Evolutionary conservation across 768 basidiomycete species (phyloP).

Genomic region (Termitomyces sp.): DNA sequence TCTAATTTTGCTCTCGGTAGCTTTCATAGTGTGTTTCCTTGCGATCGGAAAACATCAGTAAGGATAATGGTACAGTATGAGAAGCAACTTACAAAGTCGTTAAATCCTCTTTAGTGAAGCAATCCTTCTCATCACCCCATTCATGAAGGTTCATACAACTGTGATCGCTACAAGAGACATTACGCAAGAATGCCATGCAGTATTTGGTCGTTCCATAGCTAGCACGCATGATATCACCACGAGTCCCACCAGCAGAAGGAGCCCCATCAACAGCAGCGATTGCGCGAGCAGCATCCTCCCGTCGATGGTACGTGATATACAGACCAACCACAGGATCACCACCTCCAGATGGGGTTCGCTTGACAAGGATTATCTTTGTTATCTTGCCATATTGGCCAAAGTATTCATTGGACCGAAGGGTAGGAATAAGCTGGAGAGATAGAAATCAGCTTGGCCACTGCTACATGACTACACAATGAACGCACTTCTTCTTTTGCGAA

Average conservation of each 20-base stretch:
- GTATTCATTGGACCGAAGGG: conserved; percentile 90
- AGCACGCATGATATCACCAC: conserved; percentile 78
- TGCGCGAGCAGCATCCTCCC: conserved; percentile 91
- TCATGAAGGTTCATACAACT: conserved; percentile 95
- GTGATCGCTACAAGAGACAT: conserved; percentile 77
- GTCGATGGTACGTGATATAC: conserved; percentile 92
- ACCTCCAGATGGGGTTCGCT: conserved; percentile 73
- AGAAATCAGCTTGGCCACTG: not conserved
- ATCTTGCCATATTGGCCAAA: conserved; percentile 99
- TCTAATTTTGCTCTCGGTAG: conserved; percentile 67
- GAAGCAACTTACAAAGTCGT: conserved; percentile 66
- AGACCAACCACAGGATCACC: conserved; percentile 80
- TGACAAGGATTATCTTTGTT: conserved; percentile 88
- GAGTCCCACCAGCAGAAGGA: conserved; percentile 82
- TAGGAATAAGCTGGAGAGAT: conserved; percentile 29
- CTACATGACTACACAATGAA: conserved; percentile 4
- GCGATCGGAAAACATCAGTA: not conserved
- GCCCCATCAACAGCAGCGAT: conserved; percentile 92
- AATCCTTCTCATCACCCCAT: conserved; percentile 98
- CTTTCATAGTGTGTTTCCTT: conserved; percentile 92
- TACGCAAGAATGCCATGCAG: conserved; percentile 91
- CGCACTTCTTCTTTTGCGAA: conserved; percentile 96
- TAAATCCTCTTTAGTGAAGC: conserved; percentile 94
- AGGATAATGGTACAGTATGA: conserved; percentile 8
- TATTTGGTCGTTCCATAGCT: conserved; percentile 97